phyloP scores from a whole-genome alignment of 352 stramenopile species.

The Phytophthora cryptogea region DNA sequence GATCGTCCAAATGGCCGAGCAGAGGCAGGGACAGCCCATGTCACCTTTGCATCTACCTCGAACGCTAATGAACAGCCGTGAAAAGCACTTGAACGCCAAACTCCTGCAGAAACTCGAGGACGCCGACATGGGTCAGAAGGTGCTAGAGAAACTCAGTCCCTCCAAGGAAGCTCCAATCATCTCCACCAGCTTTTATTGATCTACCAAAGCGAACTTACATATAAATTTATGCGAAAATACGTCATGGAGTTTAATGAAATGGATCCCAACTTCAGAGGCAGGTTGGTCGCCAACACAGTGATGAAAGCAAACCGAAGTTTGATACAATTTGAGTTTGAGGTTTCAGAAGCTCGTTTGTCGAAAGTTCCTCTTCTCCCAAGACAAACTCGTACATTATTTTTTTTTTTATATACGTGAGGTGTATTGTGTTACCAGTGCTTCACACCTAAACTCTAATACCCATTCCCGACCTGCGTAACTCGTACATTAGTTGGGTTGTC shows the following conservation, averaged over 20 bases:
- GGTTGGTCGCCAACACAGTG: no score
- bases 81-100: slow-evolving; percentile 66
- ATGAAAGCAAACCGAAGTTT: no score
- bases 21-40: slow-evolving; percentile 50
- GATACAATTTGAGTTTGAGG: no score
- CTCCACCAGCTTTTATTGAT: slow-evolving; percentile 60
- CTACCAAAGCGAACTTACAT: neutral
- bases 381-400: neutral
- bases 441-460: no score
- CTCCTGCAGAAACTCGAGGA: slow-evolving; percentile 73
- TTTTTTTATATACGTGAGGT: no score
- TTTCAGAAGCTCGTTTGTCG: no score
- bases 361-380: no score
- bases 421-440: no score
- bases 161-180: slow-evolving; percentile 51
- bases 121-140: slow-evolving; percentile 52
- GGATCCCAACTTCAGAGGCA: no score
- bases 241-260: no score
- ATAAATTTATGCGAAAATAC: neutral
- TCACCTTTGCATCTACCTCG: slow-evolving; percentile 60
- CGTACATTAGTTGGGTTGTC: neutral
- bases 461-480: neutral
- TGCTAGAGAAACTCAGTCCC: slow-evolving; percentile 67
- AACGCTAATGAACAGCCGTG: slow-evolving; percentile 67
- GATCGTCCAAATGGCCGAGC: slow-evolving; percentile 65